Base-by-base conservation (phyloP, 139 green algal species). In the Coelastrella sp. region DNA sequence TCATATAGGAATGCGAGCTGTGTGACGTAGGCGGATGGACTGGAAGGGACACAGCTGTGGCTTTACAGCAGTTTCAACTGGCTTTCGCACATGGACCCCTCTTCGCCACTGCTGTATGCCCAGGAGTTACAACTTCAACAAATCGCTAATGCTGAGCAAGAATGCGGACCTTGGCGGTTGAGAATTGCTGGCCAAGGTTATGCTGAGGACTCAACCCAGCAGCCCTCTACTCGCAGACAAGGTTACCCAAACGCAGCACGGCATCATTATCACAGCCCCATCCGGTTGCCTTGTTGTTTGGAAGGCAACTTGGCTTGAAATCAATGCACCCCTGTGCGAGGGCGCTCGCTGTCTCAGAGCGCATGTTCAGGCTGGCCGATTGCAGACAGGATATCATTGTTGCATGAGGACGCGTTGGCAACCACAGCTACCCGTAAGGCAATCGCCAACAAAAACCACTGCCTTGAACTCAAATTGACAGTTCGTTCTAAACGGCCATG, bases 101-200 rank as follows among this genome's bases (percentile, higher is more conserved):
- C 35, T 49, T 49, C 35, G 35, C 35, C 35, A 49, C 35, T 49
- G 35, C 35, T 49, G 35, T 49, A 49, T 49, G 35, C 35, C 35
- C 35, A 49, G 35, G 3, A 5, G 35, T 49, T 49, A 49, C 35
- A 49, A 3, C 35, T 49, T 49, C 35, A 49, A 49, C 35, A 49
- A 49, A 49, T 49, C 35, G 35, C 35, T 49, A 49, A 49, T 76
- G 68, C 68, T 25, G 19, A 76, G 68, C 19, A 25, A 76, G 68
- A 24, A 76, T 76, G 17, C 15, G 15, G 68, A 12, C 68, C 68
- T 76, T 76, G 68, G 68, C 15, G 8, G 68, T 25, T 76, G 68
- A 76, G 68, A 25, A 76, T 76, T 76, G 68, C 68, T 76, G 68
- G 68, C 68, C 74, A 81, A 81, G 74, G 74, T 81, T 81, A 60